Conservation (phyloP, 139 green algal species). For the Volvox reticuliferus region DNA sequence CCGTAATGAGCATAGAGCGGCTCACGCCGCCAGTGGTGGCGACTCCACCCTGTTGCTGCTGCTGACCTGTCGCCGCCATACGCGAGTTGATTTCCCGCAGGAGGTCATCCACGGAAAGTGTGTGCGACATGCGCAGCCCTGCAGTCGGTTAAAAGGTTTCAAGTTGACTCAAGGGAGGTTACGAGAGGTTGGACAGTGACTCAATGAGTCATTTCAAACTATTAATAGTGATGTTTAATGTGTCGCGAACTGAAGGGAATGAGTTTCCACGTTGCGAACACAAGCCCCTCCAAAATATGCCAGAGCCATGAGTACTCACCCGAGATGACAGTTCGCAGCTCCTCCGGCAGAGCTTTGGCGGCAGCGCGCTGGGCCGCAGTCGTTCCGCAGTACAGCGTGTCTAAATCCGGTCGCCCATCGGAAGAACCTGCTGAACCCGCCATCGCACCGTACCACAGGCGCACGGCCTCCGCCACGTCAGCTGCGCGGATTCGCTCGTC, state of each 20-base stretch:
- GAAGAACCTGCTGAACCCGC: neutral
- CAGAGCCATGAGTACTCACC: neutral
- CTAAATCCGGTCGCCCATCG: slow-evolving; percentile 28
- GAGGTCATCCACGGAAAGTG: slow-evolving; percentile 34
- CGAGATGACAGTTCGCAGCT: slow-evolving; percentile 11
- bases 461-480: slow-evolving; percentile 64
- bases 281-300: no score
- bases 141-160: neutral
- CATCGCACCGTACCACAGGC: slow-evolving; percentile 60
- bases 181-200: neutral
- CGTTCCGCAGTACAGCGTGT: slow-evolving; percentile 33
- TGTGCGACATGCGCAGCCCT: neutral
- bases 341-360: slow-evolving; percentile 13
- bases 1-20: slow-evolving; percentile 39
- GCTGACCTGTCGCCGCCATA: neutral
- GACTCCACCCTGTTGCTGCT: neutral
- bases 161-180: neutral
- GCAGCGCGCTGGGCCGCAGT: slow-evolving; percentile 34
- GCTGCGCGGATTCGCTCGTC: slow-evolving; percentile 56
- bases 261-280: no score
- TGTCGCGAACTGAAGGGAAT: no score
- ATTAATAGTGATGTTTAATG: no score
- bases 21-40: neutral
- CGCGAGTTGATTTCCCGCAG: slow-evolving; percentile 30
- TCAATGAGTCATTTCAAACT: no score